phyloP scores from a whole-genome alignment of 345 rosid genomes.

The Trapa incisa region DNA sequence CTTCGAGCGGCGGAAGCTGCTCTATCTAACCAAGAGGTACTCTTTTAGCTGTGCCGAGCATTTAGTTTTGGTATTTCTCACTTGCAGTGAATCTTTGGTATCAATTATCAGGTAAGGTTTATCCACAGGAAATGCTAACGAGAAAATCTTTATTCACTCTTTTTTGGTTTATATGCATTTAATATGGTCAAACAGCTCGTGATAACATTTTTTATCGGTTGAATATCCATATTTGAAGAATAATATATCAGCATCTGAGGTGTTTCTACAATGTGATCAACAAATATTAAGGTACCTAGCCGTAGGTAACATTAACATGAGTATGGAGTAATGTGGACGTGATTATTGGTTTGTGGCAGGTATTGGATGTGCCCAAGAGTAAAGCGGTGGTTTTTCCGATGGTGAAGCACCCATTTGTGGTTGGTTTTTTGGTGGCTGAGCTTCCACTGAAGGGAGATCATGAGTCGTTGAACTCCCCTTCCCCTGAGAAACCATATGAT shows the following conservation, averaged over 20 bases:
- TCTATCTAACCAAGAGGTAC: slow-evolving; percentile 61
- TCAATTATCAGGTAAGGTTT: not conserved
- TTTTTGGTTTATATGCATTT: not conserved
- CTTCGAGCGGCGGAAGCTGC: slow-evolving; percentile 77
- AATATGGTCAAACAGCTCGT: not conserved
- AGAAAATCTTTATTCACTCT: not conserved
- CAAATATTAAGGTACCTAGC: not conserved
- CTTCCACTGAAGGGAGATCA: slow-evolving; percentile 25
- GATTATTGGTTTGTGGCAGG: slow-evolving; percentile 27
- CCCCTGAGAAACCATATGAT: slow-evolving; percentile 46
- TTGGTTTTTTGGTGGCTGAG: slow-evolving; percentile 94
- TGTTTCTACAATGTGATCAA: not conserved
- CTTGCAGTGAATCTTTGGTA: not conserved
- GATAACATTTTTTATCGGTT: not conserved
- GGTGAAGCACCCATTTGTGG: slow-evolving; percentile 90
- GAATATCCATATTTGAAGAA: not conserved
- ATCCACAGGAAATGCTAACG: too few relatives aligned
- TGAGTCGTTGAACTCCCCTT: slow-evolving; percentile 20
- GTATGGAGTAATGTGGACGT: not conserved
- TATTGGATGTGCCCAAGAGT: slow-evolving; percentile 44
- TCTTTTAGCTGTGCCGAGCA: not conserved
- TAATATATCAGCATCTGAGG: not conserved
- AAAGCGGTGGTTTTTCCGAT: slow-evolving; percentile 76
- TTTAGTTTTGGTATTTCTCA: not conserved
- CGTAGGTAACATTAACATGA: not conserved